phyloP scores from a whole-genome alignment of 1,284 basidiomycete genomes.

The Exobasidium cylindrosporum region DNA sequence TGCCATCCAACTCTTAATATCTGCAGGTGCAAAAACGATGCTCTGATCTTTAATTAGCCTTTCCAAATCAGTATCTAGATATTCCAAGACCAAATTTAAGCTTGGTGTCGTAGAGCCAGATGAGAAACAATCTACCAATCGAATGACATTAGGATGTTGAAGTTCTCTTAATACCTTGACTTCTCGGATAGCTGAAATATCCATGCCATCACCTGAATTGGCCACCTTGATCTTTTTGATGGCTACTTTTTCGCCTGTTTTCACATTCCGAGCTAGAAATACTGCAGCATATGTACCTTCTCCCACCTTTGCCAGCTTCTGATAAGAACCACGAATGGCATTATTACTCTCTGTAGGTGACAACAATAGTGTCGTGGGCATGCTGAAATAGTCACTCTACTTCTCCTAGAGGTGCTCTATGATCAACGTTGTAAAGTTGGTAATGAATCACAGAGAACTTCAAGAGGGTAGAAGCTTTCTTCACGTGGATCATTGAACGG shows the following conservation, averaged over 20 bases:
- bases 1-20: conserved; percentile 98
- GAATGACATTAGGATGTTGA: conserved; percentile 88
- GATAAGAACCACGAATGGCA: conserved; percentile 20
- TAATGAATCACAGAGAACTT: not conserved
- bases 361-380: not conserved
- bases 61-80: conserved; percentile 94
- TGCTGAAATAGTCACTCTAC: too few species aligned
- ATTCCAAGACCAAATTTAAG: conserved; percentile 95
- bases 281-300: conserved; percentile 98
- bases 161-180: conserved; percentile 95
- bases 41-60: conserved; percentile 90
- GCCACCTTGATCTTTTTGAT: conserved; percentile 79
- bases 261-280: conserved; percentile 62
- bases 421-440: not conserved
- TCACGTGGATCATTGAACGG: too few species aligned
- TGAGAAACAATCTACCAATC: conserved; percentile 96
- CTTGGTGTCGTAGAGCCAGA: conserved; percentile 72
- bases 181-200: conserved; percentile 97
- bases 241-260: conserved; percentile 75
- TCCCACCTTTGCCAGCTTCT: conserved; percentile 59
- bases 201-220: conserved; percentile 80
- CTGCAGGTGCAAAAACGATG: conserved; percentile 85
- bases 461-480: too few species aligned
- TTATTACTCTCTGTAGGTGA: conserved; percentile 4
- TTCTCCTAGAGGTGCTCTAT: not conserved